Base-by-base conservation (phyloP, 805 yeast genomes). In the Monosporozyma yasuniensis region DNA sequence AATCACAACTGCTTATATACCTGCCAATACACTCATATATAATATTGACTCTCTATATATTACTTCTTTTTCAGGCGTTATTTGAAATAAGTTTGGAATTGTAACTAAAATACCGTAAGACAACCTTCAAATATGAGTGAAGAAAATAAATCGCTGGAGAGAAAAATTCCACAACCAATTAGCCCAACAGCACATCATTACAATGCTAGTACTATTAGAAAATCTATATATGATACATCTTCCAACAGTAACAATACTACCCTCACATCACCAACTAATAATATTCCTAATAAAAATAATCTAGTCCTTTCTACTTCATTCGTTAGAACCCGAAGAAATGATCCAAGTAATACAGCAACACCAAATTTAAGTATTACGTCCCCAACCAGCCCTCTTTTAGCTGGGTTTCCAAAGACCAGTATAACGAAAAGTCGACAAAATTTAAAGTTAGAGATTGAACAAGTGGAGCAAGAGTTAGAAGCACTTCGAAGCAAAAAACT, bases 241-340 rank as follows among this genome's bases (percentile, higher is more conserved):
- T 7, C 21, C 3, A 43, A 5, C 3, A 43, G 27, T 19, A 19
- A 28, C 16, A 30, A 18, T 14, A 47, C 44, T n/a, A 51, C 47
- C 34, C 19, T 44, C 4, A 46, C 42, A 8, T 43, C 50, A 27
- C 47, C 39, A 25, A 47, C 48, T 12, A 47, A 18, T 35, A 30
- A 25, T 10, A 14, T 11, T 12, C 16, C 44, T 12, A 47, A 41
- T 37, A 57, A 51, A 42, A 65, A 60, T 22, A 62, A 58, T 28
- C 49, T 65, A 23, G 61, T 65, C 2, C 49, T 65, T 27, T 66
- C 71, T 2, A 67, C 71, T 3, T 63, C 69, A 5, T 67, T 67
- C 49, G 53, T 63, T 1, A 59, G 69, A 1, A 58, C 67, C 3
- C 60, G 65, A 47, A 56, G 56, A 46, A 43, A 55, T 35, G 64